Evolutionary conservation across 1,139 yeast genomes (phyloP), one percentile per base, ranked within the genome.

Genomic region (Zhuliangozyma blackwelliae): DNA sequence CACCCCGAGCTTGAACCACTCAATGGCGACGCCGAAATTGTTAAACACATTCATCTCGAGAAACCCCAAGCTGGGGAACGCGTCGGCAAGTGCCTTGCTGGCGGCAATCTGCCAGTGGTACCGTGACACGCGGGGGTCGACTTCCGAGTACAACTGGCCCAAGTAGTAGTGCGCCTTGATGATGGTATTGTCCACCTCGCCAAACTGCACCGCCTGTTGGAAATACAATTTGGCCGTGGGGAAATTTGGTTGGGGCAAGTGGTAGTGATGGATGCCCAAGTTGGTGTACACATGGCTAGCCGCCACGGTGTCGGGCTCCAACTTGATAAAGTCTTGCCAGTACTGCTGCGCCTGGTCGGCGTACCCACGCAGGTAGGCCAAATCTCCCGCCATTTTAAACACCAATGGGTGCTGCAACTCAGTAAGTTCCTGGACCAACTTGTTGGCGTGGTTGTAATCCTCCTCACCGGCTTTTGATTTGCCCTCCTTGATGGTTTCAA

Each of bases 1-100:
- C 28, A 77, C 69, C 0, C 96, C 97, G 32, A 89, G 61, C 48
- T 75, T 76, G 61, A 89, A 88, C 97, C 97, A 90, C 52, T 87
- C 88, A 29, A 70, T 62, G 0, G 95, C 87, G 47, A 77, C 77
- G 5, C 44, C 39, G 13, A 55, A 51, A 47, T 79, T 66, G n/a
- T 67, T 61, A 52, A 81, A 84, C 39, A 82, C 75, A 46, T 79
- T 79, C 63, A 88, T 60, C 47, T 88, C 92, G 44, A 88, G 58
- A 54, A 82, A 84, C 1, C 97, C 97, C 34, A 89, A 61, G 21
- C 82, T 76, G 12, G 81, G 75, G 52, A 88, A 85, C 7, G 90
- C 73, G 47, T 89, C 95, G 46, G 69, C 73, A 34, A 88, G 76
- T 0, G 96, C 96, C 46, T 76, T 77, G 5, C 79, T 61, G 0